Conservation (phyloP, 306 rosid genomes). For the Vigna angularis region DNA sequence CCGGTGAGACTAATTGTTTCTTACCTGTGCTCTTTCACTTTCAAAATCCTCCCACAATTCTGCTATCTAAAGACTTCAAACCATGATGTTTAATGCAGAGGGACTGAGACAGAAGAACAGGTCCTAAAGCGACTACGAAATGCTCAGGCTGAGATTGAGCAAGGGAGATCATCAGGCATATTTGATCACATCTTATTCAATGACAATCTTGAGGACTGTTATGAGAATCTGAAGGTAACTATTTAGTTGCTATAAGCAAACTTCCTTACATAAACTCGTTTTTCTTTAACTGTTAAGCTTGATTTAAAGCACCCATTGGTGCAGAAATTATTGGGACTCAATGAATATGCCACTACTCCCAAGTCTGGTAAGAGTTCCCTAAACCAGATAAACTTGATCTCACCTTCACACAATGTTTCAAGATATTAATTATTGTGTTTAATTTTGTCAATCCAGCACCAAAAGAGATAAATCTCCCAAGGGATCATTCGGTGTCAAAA, state of each 20-base stretch:
- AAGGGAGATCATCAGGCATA: conserved; percentile 73
- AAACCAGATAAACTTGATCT: conserved; percentile 2
- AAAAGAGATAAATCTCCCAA: conserved; percentile 62
- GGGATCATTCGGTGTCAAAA: conserved; percentile 60
- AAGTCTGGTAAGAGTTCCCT: conserved; percentile 60
- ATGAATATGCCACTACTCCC: conserved; percentile 49
- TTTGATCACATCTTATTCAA: conserved; percentile 77
- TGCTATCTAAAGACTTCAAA: conserved; percentile 10
- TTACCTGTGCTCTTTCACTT: conserved; percentile 19
- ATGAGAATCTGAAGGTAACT: conserved; percentile 75
- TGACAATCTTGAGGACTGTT: conserved; percentile 83
- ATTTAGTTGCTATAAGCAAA: neutral
- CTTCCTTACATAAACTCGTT: conserved; percentile 31
- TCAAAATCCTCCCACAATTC: neutral
- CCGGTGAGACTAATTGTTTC: conserved; percentile 56
- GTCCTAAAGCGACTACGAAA: conserved; percentile 78
- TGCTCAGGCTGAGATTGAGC: conserved; percentile 83
- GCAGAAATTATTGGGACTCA: conserved; percentile 81
- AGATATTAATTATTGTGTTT: conserved; percentile 25
- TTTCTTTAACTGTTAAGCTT: conserved; percentile 1
- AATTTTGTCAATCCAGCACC: conserved; percentile 48
- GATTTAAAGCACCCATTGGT: conserved; percentile 39
- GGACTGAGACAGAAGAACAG: conserved; percentile 96
- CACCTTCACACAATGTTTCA: neutral
- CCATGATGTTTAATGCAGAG: conserved; percentile 51